Conservation (phyloP, 1,284 basidiomycete genomes). For the Malassezia psittaci region DNA sequence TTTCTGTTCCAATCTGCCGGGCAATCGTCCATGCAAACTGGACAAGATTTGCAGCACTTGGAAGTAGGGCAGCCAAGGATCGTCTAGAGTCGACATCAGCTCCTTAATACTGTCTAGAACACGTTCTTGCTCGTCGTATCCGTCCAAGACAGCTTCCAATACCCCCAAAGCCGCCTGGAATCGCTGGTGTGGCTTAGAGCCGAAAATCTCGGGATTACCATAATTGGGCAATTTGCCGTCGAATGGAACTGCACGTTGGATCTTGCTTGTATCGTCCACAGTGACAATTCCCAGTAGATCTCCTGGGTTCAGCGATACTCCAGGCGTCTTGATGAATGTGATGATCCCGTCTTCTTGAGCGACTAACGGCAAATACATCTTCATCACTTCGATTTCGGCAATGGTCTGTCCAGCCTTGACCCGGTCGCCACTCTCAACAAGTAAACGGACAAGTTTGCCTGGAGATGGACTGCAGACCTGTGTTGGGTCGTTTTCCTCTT, state of each 20-base stretch:
- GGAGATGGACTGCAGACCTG: constrained; percentile 91
- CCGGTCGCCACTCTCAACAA: constrained; percentile 94
- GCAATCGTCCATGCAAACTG: constrained; percentile 83
- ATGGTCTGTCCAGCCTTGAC: constrained; percentile 91
- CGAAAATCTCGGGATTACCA: constrained; percentile 69
- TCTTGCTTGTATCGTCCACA: constrained; percentile 88
- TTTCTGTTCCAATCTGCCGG: constrained; percentile 62
- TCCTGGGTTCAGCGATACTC: constrained; percentile 89
- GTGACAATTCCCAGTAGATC: constrained; percentile 96
- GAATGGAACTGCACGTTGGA: constrained; percentile 96
- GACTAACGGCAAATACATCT: constrained; percentile 55
- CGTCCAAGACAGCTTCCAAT: constrained; percentile 66
- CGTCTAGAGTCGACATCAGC: constrained; percentile 64
- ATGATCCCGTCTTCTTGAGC: constrained; percentile 83
- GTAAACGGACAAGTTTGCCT: constrained; percentile 87
- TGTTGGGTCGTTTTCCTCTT: constrained; percentile 98
- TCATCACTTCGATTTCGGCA: constrained; percentile 75
- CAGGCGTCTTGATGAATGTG: constrained; percentile 86
- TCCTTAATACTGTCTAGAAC: constrained; percentile 71
- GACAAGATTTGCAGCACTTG: constrained; percentile 76
- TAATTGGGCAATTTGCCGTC: constrained; percentile 64
- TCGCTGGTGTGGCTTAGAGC: constrained; percentile 82
- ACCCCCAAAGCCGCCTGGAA: constrained; percentile 66
- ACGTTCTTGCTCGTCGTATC: constrained; percentile 42
- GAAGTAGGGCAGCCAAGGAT: constrained; percentile 80